These are phyloP conservation scores for Aspergillus sojae DNA, from an alignment of 2,329 filamentous ascomycete species.

Conservation along the genomic window DNA sequence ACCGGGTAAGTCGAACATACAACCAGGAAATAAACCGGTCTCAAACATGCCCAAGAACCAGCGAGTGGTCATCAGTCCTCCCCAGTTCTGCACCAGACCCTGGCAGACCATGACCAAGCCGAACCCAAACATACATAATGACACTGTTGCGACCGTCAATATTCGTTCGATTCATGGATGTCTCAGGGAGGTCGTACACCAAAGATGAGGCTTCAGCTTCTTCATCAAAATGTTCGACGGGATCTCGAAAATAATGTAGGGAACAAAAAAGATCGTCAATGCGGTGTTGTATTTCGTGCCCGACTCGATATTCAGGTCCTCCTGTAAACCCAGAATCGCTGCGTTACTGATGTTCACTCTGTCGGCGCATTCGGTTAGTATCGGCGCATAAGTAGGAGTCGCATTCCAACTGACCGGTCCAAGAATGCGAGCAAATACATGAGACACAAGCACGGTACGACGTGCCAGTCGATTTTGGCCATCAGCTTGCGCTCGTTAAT, in stretches of 20 bases:
- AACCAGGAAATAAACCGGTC: slow-evolving; percentile 71
- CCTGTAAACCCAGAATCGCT: slow-evolving; percentile 64
- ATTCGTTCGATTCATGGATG: background rate
- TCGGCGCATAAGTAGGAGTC: background rate
- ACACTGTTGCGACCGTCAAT: slow-evolving; percentile 48
- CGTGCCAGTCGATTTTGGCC: slow-evolving; percentile 69
- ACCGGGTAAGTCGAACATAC: slow-evolving; percentile 39
- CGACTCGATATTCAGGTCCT: slow-evolving; percentile 61
- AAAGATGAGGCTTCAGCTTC: slow-evolving; percentile 66
- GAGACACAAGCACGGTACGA: slow-evolving; percentile 73
- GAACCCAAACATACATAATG: slow-evolving; percentile 82
- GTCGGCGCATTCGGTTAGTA: background rate
- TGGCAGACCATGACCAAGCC: slow-evolving; percentile 75
- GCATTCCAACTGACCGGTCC: slow-evolving; percentile 45
- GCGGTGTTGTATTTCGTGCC: slow-evolving; percentile 71
- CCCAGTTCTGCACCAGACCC: slow-evolving; percentile 76
- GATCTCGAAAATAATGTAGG: slow-evolving; percentile 68
- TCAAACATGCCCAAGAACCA: slow-evolving; percentile 81
- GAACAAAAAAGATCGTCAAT: slow-evolving; percentile 79
- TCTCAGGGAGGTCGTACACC: slow-evolving; percentile 49
- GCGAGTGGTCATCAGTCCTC: slow-evolving; percentile 73
- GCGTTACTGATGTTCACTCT: slow-evolving; percentile 82
- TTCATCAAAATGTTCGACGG: slow-evolving; percentile 75
- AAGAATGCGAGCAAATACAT: slow-evolving; percentile 73
- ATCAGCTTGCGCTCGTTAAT: slow-evolving; percentile 64